Base-by-base conservation (phyloP, 225 moss, liverwort and hornwort species). In the Marchantia paleacea region DNA sequence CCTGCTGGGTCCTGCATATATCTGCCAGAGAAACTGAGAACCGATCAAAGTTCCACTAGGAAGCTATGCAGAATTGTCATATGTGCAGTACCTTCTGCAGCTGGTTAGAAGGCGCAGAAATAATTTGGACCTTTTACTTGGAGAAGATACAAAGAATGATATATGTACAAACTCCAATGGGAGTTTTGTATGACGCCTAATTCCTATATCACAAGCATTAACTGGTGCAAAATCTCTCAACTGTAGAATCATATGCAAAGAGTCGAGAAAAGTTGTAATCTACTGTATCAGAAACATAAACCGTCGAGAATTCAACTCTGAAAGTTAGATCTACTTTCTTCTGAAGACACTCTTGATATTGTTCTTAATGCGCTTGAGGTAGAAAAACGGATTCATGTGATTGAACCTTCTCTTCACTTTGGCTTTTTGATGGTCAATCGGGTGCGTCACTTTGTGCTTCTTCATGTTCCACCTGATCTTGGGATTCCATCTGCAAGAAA, bases 381-480 rank as follows among this genome's bases (percentile, higher is more conserved):
- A 93, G 80, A 88, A 89, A 68, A 93, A 86, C 2, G 92, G 92
- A 47, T 93, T 93, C 29, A 88, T 74, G 69, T 89, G 85, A 78
- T 92, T 88, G 51, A 90, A 63, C 79, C 78, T 93, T 69, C 73
- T 89, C 54, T 87, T 88, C 3, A 82, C 82, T 78, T 83, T 89
- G 84, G 72, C 68, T 74, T 83, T 88, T 20, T 87, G 78, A 62
- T 88, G 79, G 47, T 86, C 81, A 1, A 94, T 18, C 3, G 94
- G 94, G 75, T 92, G 92, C 81, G 79, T 75, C 0, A 92, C 52
- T 77, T 78, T 82, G 75, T 92, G 81, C 84, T 88, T 87, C 80
- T 88, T 82, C 68, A 83, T 73, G 22, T 87, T 88, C 89, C 81
- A 85, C 82, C 82, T 75, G 14, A 55, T 18, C 14, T 26, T 63